Base-by-base conservation (phyloP, 805 yeast species). In the Jamesozyma lodderae region DNA sequence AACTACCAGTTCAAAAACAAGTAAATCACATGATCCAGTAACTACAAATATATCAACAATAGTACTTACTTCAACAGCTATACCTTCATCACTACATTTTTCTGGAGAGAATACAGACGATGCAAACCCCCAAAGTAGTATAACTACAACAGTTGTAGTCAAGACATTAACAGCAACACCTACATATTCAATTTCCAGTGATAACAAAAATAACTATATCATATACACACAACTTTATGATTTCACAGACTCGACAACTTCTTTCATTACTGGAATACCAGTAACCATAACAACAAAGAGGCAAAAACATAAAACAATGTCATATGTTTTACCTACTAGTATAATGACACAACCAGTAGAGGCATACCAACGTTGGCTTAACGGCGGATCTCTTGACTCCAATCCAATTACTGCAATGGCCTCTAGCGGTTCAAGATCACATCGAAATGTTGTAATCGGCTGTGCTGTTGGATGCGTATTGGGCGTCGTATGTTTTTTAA, bases 231-330 rank as follows among this genome's bases (percentile, higher is more conserved):
- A 48, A 34, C 27, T 31, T 1, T 48, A 41, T 24, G 30, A 38
- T 14, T 42, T 48, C 27, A 48, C 52, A 9, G 51, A 43, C n/a
- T 35, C 46, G 1, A 22, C 40, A 10, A 47, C 49, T 23, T 43
- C 51, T 10, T 45, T 48, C 16, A 35, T 27, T 7, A 48, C 52
- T 8, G 51, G 41, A 16, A 31, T 48, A n/a, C 47, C 36, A 9
- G 24, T 31, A 15, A 30, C 33, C 10, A 25, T 25, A 10, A 15
- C 35, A 11, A 28, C 40, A 5, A 10, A 17, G 25, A 31, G 18
- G 9, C 33, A 23, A 17, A 22, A n/a, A n/a, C n/a, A n/a, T n/a
- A n/a, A n/a, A n/a, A n/a, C n/a, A n/a, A n/a, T n/a, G n/a, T n/a
- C n/a, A n/a, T n/a, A n/a, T n/a, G n/a, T n/a, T n/a, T n/a, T 33